A percentile compares a stretch with the other conserved stretches of the same genome.
These are phyloP conservation scores for Penicillium parvum DNA, from an alignment of 495 filamentous ascomycete genomes.

Conservation along the genomic window DNA sequence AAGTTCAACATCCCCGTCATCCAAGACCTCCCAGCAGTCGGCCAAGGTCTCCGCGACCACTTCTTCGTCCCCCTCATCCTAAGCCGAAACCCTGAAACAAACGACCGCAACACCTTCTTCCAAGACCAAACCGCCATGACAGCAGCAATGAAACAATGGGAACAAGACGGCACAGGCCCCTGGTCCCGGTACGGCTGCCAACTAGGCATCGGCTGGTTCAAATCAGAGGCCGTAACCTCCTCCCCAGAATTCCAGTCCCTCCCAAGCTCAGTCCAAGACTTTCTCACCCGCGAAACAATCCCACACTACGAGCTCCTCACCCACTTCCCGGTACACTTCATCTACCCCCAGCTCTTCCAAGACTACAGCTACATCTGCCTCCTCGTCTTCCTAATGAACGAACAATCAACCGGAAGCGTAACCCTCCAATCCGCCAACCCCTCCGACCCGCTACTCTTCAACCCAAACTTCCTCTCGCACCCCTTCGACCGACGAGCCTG, in stretches of 20 bases:
- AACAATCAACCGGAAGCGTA: conserved; percentile 46
- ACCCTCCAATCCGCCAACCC: conserved; percentile 53
- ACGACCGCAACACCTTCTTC: conserved; percentile 23
- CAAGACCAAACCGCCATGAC: conserved; percentile 28
- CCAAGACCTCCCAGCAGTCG: conserved; percentile 23
- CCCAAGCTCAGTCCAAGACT: conserved; percentile 31
- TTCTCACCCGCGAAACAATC: conserved; percentile 40
- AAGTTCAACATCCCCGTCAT: conserved; percentile 23
- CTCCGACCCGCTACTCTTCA: conserved; percentile 48
- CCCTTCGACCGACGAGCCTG: conserved; percentile 54
- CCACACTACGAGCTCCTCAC: conserved; percentile 45
- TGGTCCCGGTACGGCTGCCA: conserved; percentile 38
- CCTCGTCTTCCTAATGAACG: conserved; percentile 33
- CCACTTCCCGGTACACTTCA: conserved; percentile 26
- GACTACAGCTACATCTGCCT: conserved; percentile 32
- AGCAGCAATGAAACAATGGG: conserved; percentile 42
- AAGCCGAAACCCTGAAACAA: conserved; percentile 16
- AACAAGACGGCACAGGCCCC: conserved; percentile 40
- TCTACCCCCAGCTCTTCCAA: conserved; percentile 20
- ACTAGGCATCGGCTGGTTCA: conserved; percentile 52
- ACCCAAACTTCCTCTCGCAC: conserved; percentile 53
- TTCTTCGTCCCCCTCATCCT: conserved; percentile 21
- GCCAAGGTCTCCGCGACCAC: conserved; percentile 27
- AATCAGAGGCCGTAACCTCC: conserved; percentile 35
- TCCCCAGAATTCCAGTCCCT: conserved; percentile 44